Evolutionary conservation across 306 rosid species (phyloP).

Genomic region (Inga oerstediana): DNA sequence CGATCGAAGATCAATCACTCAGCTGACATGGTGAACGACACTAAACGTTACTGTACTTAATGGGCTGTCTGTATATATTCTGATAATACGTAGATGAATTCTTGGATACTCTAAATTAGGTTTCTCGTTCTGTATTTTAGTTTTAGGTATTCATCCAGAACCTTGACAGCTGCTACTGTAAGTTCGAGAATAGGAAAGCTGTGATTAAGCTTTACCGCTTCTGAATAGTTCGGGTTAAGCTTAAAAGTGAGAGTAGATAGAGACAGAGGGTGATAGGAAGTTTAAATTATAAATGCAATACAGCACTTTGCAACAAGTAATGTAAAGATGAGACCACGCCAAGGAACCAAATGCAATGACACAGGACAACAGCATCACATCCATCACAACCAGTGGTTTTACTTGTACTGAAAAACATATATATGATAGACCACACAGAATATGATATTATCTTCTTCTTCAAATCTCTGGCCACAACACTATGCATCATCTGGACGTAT

Average conservation of each 20-base stretch:
- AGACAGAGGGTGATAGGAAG: background rate
- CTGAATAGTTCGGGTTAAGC: background rate
- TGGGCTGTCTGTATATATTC: background rate
- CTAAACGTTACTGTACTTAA: background rate
- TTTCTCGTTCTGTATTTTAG: background rate
- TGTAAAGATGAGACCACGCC: slow-evolving; percentile 45
- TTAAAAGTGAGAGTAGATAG: background rate
- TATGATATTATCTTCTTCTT: slow-evolving; percentile 26
- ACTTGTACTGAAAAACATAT: slow-evolving; percentile 35
- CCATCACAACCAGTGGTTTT: slow-evolving; percentile 40
- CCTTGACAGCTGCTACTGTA: background rate
- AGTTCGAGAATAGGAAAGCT: background rate
- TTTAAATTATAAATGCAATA: slow-evolving; percentile 38
- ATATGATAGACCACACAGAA: slow-evolving; percentile 45
- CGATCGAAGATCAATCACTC: background rate
- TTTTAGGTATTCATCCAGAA: background rate
- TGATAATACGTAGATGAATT: background rate
- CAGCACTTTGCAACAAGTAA: slow-evolving; percentile 45
- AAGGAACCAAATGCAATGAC: slow-evolving; percentile 51
- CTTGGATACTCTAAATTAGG: background rate
- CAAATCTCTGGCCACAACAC: slow-evolving; percentile 43
- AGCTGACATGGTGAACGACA: background rate
- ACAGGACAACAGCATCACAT: slow-evolving; percentile 45
- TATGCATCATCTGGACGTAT: slow-evolving; percentile 36
- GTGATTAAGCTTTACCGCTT: background rate